Evolutionary conservation across 345 rosid genomes (phyloP).

Genomic region (Gossypium sturtianum): DNA sequence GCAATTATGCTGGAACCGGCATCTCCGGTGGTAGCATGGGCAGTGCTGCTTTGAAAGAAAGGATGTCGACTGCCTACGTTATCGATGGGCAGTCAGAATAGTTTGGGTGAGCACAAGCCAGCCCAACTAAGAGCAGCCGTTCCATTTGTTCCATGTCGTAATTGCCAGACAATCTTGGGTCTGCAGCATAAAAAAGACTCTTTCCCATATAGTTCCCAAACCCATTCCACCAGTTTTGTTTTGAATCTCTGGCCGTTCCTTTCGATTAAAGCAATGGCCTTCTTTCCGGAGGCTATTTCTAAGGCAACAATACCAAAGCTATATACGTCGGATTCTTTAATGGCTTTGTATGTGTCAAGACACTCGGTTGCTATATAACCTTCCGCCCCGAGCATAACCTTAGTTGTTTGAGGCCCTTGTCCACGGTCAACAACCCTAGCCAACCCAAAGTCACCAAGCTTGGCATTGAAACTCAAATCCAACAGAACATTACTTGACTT

Average conservation of each 20-base stretch:
- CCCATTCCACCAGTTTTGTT: conserved; percentile 46
- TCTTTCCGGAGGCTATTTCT: conserved; percentile 37
- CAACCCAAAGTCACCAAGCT: conserved; percentile 61
- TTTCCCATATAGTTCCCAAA: conserved; percentile 38
- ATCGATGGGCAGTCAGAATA: conserved; percentile 36
- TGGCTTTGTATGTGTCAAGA: conserved; percentile 33
- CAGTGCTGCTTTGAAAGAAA: conserved; percentile 31
- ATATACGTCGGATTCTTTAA: conserved; percentile 39
- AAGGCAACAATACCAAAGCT: conserved; percentile 39
- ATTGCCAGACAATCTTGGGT: conserved; percentile 15
- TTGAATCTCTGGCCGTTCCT: conserved; percentile 1
- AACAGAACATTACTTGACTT: conserved; percentile 60
- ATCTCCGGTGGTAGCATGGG: conserved; percentile 38
- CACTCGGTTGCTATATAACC: conserved; percentile 53
- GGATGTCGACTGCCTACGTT: conserved; percentile 42
- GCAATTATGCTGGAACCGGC: conserved; percentile 27
- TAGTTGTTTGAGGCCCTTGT: conserved; percentile 33
- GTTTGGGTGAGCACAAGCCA: conserved; percentile 62
- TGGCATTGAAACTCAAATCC: conserved; percentile 49
- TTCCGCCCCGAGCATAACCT: conserved; percentile 32
- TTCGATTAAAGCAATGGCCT: conserved; percentile 14
- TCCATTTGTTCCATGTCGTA: conserved; percentile 32
- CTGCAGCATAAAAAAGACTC: conserved; percentile 1
- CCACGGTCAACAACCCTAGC: conserved; percentile 49
- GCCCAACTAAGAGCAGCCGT: conserved; percentile 40